Percentiles rank a stretch among this genome's conserved stretches.
Evolutionary conservation across 495 filamentous ascomycete species (phyloP).

Genomic region (Cercophora samala): DNA sequence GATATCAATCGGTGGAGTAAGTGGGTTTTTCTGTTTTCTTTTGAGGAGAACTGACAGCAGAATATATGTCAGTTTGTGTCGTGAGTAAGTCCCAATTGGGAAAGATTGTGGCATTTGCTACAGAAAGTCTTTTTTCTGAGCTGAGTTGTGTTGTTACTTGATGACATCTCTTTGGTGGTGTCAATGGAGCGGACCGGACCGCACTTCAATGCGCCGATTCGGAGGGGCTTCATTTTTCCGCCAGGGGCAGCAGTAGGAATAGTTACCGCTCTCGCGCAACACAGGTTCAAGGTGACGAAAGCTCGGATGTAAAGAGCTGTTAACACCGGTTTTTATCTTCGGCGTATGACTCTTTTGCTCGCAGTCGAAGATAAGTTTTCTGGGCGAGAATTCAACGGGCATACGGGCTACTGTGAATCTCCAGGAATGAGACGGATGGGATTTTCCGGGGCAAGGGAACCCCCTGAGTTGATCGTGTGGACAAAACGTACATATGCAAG

Average conservation of each 20-base stretch:
- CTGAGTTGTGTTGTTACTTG: neutral
- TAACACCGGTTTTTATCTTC: conserved; percentile 1
- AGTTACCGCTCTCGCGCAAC: conserved; percentile 2
- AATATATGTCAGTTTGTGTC: neutral
- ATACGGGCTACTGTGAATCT: too few species aligned
- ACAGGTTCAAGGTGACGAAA: conserved; percentile 5
- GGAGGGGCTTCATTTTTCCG: conserved; percentile 8
- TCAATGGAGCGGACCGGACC: conserved; percentile 3
- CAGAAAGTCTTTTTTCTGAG: neutral
- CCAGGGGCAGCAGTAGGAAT: conserved; percentile 9
- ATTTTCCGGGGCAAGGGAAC: neutral
- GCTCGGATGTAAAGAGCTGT: neutral
- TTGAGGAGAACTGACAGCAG: neutral
- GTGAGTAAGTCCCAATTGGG: neutral
- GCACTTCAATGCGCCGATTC: conserved; percentile 13
- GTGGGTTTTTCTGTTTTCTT: neutral
- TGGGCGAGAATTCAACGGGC: conserved; percentile 5
- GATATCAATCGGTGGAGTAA: conserved; percentile 4
- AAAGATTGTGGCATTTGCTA: neutral
- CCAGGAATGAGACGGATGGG: neutral
- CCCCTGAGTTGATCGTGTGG: neutral
- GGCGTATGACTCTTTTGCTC: neutral
- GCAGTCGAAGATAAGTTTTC: neutral
- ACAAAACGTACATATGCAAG: neutral
- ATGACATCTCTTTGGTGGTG: neutral